Evolutionary conservation across 2,329 filamentous ascomycete genomes (phyloP).

Genomic region (Xylariaceae sp.): DNA sequence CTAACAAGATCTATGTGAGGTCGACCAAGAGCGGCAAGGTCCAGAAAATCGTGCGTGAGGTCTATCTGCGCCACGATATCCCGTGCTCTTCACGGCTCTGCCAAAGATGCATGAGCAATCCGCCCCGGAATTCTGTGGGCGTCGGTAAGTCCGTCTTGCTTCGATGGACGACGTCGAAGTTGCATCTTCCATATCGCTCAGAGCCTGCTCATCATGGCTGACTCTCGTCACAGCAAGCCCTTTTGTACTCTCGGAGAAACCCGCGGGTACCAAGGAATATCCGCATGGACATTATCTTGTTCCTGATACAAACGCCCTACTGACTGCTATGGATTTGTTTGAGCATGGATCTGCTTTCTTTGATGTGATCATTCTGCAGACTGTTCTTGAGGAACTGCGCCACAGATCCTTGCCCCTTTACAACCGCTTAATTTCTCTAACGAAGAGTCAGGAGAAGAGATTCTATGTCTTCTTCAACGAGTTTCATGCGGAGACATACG

Average conservation of each 20-base stretch:
- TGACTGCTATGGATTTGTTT: slow-evolving; percentile 95
- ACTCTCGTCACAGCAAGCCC: slow-evolving; percentile 54
- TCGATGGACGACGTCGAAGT: neutral
- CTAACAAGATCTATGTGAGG: slow-evolving; percentile 91
- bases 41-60: slow-evolving; percentile 95
- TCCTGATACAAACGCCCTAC: slow-evolving; percentile 90
- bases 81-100: slow-evolving; percentile 93
- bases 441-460: slow-evolving; percentile 92
- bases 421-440: slow-evolving; percentile 83
- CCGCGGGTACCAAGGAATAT: slow-evolving; percentile 75
- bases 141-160: slow-evolving; percentile 51
- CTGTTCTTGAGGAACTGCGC: slow-evolving; percentile 90
- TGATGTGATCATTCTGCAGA: slow-evolving; percentile 94
- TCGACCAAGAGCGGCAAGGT: slow-evolving; percentile 96
- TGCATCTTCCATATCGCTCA: neutral
- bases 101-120: slow-evolving; percentile 64
- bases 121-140: slow-evolving; percentile 73
- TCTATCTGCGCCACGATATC: slow-evolving; percentile 94
- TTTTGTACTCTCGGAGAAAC: slow-evolving; percentile 84
- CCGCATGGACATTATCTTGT: slow-evolving; percentile 89
- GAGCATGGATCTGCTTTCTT: slow-evolving; percentile 88
- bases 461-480: slow-evolving; percentile 99
- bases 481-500: slow-evolving; percentile 87
- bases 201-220: slow-evolving; percentile 11
- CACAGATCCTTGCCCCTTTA: slow-evolving; percentile 92